phyloP scores from a whole-genome alignment of 208 protist species.

The Acanthamoeba sp. region DNA sequence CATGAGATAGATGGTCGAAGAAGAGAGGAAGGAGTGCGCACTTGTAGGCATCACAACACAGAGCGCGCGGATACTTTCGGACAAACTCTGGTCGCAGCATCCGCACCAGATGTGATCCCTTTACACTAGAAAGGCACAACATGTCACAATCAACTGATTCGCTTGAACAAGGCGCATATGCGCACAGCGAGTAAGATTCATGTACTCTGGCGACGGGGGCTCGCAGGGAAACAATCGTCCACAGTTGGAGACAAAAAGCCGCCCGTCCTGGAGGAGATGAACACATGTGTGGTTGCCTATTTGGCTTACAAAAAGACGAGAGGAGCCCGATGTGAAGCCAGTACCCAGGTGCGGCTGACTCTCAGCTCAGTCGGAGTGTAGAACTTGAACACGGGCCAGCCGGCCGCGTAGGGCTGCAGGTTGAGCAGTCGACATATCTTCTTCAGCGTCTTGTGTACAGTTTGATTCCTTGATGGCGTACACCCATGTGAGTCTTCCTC shows the following conservation, averaged over 20 bases:
- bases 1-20: neutral
- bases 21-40: neutral
- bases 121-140: no score
- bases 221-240: constrained; percentile 14
- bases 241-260: neutral
- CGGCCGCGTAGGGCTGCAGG: neutral
- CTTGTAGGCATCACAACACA: constrained; percentile 9
- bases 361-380: neutral
- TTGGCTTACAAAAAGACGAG: no score
- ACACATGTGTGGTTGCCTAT: neutral
- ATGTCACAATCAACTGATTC: no score
- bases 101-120: neutral
- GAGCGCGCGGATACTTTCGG: neutral
- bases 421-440: neutral
- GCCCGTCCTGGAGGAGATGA: neutral
- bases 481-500: no score
- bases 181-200: neutral
- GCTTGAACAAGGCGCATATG: neutral
- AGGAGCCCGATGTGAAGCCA: neutral
- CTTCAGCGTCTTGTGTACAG: constrained; percentile 39
- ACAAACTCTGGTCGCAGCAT: constrained; percentile 49
- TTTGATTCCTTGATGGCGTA: neutral
- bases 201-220: neutral
- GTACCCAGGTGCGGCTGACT: neutral
- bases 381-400: neutral